Base-by-base conservation (phyloP, 768 basidiomycete genomes). In the Panaeolus papilionaceus region DNA sequence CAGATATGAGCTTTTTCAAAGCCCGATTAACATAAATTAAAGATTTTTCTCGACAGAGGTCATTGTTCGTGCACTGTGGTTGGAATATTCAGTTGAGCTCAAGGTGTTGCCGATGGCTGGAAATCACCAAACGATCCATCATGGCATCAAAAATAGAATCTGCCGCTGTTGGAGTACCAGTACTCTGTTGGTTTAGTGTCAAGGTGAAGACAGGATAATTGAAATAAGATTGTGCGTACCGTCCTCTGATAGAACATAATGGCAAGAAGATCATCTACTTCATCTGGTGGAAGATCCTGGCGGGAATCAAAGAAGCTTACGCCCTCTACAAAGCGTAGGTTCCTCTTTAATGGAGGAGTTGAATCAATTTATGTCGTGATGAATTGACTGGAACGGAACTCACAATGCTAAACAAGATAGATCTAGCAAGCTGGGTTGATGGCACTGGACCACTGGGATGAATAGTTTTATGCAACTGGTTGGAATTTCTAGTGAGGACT, bases 321-420 rank as follows among this genome's bases (percentile, higher is more conserved):
- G 5, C 54, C 54, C 54, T 58, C 54, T 3, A 58, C 54, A 58
- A 58, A 58, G 33, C 54, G 9, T 37, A 58, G 28, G 16, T 58
- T 10, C 33, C 54, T 58, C 54, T 58, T 26, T 9, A 58, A 44
- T 44, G 16, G 42, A 10, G 54, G 49, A 7, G 26, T 28, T 37
- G 20, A 23, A 20, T n/a, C 8, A 6, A 18, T 20, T 26, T 23
- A 1, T 9, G 47, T 51, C 20, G 20, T 51, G 10, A 14, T 12
- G 2, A 1, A 20, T 4, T 12, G 33, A 37, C 14, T 58, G 28
- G 20, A 28, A 18, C 9, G 14, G 16, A 14, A 58, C 54, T 58
- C 33, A 58, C 54, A 58, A 58, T 58, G 28, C 54, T 58, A 33
- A 58, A 58, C 16, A 58, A 16, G 54, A 58, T 58, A 33, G 54